A percentile compares a stretch with the other conserved stretches of the same genome.
These are phyloP conservation scores for Hebeloma cylindrosporum DNA, from an alignment of 768 basidiomycete species.

Conservation along the genomic window DNA sequence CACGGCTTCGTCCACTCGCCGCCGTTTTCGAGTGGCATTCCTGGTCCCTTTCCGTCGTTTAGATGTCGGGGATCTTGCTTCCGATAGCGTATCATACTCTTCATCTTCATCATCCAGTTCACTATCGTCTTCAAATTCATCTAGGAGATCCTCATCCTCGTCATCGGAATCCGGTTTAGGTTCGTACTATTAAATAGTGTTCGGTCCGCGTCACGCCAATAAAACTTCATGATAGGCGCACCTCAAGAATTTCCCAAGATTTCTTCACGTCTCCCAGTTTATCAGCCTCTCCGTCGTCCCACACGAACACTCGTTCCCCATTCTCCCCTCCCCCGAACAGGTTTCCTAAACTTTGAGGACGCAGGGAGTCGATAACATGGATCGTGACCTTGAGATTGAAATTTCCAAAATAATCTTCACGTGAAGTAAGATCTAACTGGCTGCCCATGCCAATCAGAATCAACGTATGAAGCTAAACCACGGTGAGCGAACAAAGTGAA, in stretches of 20 bases:
- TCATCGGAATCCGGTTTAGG: conserved; percentile 67
- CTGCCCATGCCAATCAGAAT: conserved; percentile 92
- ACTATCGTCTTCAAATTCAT: conserved; percentile 45
- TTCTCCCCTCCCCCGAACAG: conserved; percentile 73
- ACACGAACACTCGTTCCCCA: conserved; percentile 76
- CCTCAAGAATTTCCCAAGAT: conserved; percentile 84
- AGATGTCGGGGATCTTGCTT: conserved; percentile 28
- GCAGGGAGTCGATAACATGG: conserved; percentile 92
- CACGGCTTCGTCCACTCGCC: conserved; percentile 50
- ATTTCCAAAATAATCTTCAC: conserved; percentile 76
- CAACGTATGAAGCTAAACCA: conserved; percentile 74
- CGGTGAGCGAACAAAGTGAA: not conserved
- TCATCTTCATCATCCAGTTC: conserved; percentile 41
- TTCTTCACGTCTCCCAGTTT: conserved; percentile 67
- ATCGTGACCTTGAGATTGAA: conserved; percentile 63
- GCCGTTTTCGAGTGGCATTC: conserved; percentile 54
- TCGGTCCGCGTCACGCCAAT: conserved; percentile 3
- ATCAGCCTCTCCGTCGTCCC: conserved; percentile 88
- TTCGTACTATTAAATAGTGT: conserved; percentile 55
- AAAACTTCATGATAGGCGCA: conserved; percentile 32
- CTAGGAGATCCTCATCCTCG: conserved; percentile 45
- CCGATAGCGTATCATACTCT: conserved; percentile 14
- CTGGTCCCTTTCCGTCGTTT: conserved; percentile 52
- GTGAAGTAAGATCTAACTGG: conserved; percentile 76
- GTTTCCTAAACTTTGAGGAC: conserved; percentile 87